Evolutionary conservation across 1,139 yeast genomes (phyloP).

Genomic region (Yamadazyma kanchanaburiensis): DNA sequence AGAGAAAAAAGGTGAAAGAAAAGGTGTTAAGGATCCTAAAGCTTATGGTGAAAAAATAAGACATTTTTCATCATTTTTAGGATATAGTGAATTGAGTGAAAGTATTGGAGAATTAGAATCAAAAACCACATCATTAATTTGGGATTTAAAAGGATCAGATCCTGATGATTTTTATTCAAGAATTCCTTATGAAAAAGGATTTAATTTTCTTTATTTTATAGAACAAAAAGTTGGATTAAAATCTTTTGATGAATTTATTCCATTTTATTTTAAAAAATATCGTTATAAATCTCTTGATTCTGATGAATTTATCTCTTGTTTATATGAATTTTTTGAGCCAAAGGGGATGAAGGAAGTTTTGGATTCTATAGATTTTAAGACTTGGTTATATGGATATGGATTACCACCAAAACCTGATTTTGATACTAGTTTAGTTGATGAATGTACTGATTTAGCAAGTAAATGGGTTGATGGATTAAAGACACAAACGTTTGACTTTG

Average conservation of each 20-base stretch:
- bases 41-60: constrained; percentile 28
- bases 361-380: constrained; percentile 73
- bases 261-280: constrained; percentile 28
- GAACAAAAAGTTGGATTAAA: constrained; percentile 24
- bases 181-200: constrained; percentile 38
- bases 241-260: constrained; percentile 28
- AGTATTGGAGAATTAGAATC: constrained; percentile 18
- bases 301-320: constrained; percentile 25
- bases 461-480: constrained; percentile 20
- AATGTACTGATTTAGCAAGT: constrained; percentile 23
- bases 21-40: constrained; percentile 17
- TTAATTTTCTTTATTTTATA: constrained; percentile 27
- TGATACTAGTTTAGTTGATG: constrained; percentile 31
- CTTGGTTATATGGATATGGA: constrained; percentile 32
- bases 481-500: constrained; percentile 12
- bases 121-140: constrained; percentile 23
- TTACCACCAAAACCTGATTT: constrained; percentile 28
- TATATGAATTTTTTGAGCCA: constrained; percentile 28
- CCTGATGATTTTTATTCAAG: constrained; percentile 36
- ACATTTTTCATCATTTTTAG: constrained; percentile 29
- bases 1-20: constrained; percentile 19
- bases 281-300: constrained; percentile 30
- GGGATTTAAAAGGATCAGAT: constrained; percentile 24
- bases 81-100: constrained; percentile 28
- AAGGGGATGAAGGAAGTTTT: constrained; percentile 82